These are phyloP conservation scores for Daldinia sp. DNA, from an alignment of 2,329 filamentous ascomycete genomes.

Conservation along the genomic window DNA sequence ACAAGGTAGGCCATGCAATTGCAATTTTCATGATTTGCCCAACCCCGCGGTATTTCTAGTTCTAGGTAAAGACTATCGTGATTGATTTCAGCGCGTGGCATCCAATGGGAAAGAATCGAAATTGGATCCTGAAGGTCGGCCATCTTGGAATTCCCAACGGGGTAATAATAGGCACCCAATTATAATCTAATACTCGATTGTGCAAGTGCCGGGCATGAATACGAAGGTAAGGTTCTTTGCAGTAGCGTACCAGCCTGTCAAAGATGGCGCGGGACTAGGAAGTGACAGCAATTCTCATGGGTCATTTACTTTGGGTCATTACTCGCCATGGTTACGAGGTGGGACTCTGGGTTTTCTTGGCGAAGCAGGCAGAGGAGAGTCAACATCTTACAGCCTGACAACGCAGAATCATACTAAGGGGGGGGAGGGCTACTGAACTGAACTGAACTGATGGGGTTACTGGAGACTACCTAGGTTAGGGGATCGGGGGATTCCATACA, in stretches of 20 bases:
- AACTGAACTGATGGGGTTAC: too few relatives aligned
- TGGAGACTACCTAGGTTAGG: too few relatives aligned
- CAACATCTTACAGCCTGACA: constrained; percentile 1
- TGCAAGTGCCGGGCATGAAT: constrained; percentile 1
- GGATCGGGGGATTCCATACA: too few relatives aligned
- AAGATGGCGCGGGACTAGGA: neutral
- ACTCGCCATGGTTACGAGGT: neutral
- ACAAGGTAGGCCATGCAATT: neutral
- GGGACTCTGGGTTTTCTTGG: neutral
- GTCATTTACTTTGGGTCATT: too few relatives aligned
- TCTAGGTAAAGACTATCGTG: neutral
- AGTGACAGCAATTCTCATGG: neutral
- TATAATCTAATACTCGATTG: neutral
- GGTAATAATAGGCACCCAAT: neutral
- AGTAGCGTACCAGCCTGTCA: constrained; percentile 2
- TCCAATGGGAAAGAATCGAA: neutral
- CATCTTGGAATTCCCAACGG: constrained; percentile 1
- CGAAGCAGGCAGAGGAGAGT: too few relatives aligned
- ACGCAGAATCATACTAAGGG: neutral
- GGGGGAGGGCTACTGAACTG: too few relatives aligned
- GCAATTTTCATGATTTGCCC: neutral
- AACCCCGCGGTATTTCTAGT: neutral
- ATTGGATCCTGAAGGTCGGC: neutral
- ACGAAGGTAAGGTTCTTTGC: constrained; percentile 1
- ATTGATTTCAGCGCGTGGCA: neutral